Percentiles rank a stretch among this genome's conserved stretches.
These are phyloP conservation scores for Neurospora tetrasperma DNA, from an alignment of 495 filamentous ascomycete species.

Conservation along the genomic window DNA sequence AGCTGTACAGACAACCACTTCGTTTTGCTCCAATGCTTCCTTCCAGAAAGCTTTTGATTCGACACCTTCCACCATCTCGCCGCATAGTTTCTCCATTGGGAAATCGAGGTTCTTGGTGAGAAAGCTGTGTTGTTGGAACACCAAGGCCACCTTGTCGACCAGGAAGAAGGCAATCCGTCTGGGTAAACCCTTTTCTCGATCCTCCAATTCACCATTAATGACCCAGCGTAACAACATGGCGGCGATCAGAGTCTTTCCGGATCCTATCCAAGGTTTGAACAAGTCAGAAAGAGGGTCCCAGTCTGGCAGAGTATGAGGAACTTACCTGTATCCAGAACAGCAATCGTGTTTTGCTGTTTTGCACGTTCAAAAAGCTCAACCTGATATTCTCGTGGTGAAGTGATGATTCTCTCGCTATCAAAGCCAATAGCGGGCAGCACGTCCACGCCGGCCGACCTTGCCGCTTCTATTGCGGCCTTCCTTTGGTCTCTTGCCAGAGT, in stretches of 20 bases:
- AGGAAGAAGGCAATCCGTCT: constrained; percentile 76
- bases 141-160: constrained; percentile 81
- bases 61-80: constrained; percentile 42
- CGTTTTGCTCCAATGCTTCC: constrained; percentile 55
- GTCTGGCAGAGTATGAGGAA: neutral
- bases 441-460: constrained; percentile 11
- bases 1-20: constrained; percentile 89
- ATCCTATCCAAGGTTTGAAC: constrained; percentile 43
- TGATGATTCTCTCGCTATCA: constrained; percentile 44
- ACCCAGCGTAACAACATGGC: constrained; percentile 73
- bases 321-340: constrained; percentile 85
- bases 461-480: constrained; percentile 11
- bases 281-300: neutral
- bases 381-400: constrained; percentile 81
- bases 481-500: constrained; percentile 4
- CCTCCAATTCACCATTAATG: constrained; percentile 67
- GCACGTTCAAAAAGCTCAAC: constrained; percentile 85
- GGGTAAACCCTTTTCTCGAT: constrained; percentile 48
- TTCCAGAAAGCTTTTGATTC: constrained; percentile 62
- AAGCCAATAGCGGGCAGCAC: constrained; percentile 17
- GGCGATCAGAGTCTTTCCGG: constrained; percentile 95
- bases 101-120: constrained; percentile 76
- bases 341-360: constrained; percentile 80
- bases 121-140: constrained; percentile 83
- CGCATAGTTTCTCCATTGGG: constrained; percentile 67